Conservation (phyloP, 345 rosid genomes). For the Pugionium dolabratum region DNA sequence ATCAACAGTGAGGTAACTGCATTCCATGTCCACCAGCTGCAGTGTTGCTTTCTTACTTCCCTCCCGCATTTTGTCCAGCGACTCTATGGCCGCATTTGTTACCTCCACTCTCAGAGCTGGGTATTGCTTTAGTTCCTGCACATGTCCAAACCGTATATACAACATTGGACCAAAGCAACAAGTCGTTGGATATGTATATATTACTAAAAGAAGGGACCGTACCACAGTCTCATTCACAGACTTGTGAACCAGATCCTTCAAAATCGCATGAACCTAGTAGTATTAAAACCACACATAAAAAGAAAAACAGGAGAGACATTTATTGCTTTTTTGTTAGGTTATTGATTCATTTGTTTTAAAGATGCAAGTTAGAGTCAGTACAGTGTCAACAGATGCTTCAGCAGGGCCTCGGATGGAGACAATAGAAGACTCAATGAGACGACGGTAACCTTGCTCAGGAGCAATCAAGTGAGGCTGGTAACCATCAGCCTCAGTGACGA, state of each 20-base stretch:
- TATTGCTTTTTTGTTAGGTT: constrained; percentile 11
- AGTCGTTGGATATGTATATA: not conserved
- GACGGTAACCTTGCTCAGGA: constrained; percentile 99
- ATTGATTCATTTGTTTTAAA: constrained; percentile 14
- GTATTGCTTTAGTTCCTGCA: constrained; percentile 94
- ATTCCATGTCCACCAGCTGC: constrained; percentile 94
- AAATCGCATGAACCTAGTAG: constrained; percentile 74
- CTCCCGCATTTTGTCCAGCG: constrained; percentile 90
- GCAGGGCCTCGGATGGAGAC: constrained; percentile 96
- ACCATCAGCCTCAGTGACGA: constrained; percentile 99
- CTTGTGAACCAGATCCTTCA: constrained; percentile 97
- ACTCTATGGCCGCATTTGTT: constrained; percentile 83
- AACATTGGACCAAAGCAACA: constrained; percentile 5
- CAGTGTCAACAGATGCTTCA: constrained; percentile 99
- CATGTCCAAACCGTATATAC: constrained; percentile 28
- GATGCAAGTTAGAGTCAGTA: constrained; percentile 45
- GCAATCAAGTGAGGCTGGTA: constrained; percentile 99
- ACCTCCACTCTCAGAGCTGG: constrained; percentile 96
- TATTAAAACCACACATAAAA: not conserved
- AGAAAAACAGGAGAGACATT: not conserved
- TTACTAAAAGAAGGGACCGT: constrained; percentile 41
- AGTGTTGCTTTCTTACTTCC: constrained; percentile 89
- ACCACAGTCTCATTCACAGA: constrained; percentile 84
- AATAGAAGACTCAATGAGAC: constrained; percentile 90
- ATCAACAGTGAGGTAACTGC: constrained; percentile 90